Evolutionary conservation across 768 basidiomycete species (phyloP), one percentile per base, ranked within the genome.

Genomic region (Solioccasus polychromus): DNA sequence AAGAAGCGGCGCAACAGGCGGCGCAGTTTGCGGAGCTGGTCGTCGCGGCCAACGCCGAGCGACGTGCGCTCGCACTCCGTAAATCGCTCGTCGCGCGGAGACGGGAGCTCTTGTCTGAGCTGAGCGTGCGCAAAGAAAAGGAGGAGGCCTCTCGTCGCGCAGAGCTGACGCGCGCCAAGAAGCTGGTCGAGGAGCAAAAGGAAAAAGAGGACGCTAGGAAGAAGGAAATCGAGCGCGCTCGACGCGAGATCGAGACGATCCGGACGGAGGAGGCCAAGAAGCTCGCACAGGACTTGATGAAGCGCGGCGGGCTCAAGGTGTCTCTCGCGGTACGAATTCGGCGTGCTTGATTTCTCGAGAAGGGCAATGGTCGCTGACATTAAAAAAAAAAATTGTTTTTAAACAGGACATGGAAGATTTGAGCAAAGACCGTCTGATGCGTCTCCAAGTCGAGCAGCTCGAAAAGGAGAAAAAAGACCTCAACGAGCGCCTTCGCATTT

Each of bases 381-480:
- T 5, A n/a, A n/a, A n/a, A n/a, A n/a, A n/a, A n/a, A n/a, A n/a
- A n/a, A n/a, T n/a, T n/a, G 6, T 14, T 25, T 36, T 17, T 51
- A n/a, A n/a, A n/a, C n/a, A 92, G 87, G 84, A 88, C 60, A 76
- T 93, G 66, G 88, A 91, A 56, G 82, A 80, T 40, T 74, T 88
- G 50, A 91, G 91, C 64, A 92, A 92, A 8, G 85, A 89, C 58
- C 81, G 82, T 37, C 79, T 98, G 51, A 85, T 97, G 66, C 80
- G 78, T 24, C 80, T 96, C 54, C 93, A 96, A 65, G 92, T 96
- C 29, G 85, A 92, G 54, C 92, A 97, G 61, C 76, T 97, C 35
- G 96, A 96, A 71, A 96, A 95, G 71, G 94, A 98, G 71, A 95
- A 93, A 76, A 85, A 82, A 58, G 88, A 92, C 54, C 73, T 90